Evolutionary conservation across 768 basidiomycete genomes (phyloP).

Genomic region (Psilocybe cyanescens): DNA sequence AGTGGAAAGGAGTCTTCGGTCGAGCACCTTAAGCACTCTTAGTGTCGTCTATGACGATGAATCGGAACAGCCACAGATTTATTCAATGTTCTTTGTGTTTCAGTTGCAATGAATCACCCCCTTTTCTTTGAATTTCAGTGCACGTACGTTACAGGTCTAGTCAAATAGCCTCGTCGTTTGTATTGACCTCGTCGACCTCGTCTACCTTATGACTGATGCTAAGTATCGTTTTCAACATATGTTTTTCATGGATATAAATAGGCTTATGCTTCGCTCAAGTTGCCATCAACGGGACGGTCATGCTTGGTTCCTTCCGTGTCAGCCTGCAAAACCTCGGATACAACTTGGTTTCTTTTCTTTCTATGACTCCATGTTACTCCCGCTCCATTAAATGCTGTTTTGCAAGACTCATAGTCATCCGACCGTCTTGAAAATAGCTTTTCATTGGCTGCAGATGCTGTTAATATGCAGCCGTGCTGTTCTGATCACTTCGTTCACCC

Average conservation of each 20-base stretch:
- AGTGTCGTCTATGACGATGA: background rate
- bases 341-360: background rate
- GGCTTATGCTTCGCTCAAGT: no score
- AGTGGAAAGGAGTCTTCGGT: background rate
- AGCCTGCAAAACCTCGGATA: constrained; percentile 16
- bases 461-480: background rate
- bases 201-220: no score
- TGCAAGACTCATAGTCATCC: background rate
- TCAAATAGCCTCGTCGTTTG: no score
- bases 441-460: background rate
- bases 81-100: background rate
- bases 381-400: background rate
- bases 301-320: background rate
- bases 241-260: no score
- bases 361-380: background rate
- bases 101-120: background rate
- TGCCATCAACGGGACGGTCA: background rate
- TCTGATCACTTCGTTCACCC: background rate
- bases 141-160: no score
- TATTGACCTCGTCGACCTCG: no score
- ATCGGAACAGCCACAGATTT: background rate
- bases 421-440: background rate
- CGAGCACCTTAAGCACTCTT: background rate
- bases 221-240: no score
- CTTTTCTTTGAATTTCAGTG: no score